Evolutionary conservation across 1,139 yeast species (phyloP).

Genomic region (Candida labiduridarum): DNA sequence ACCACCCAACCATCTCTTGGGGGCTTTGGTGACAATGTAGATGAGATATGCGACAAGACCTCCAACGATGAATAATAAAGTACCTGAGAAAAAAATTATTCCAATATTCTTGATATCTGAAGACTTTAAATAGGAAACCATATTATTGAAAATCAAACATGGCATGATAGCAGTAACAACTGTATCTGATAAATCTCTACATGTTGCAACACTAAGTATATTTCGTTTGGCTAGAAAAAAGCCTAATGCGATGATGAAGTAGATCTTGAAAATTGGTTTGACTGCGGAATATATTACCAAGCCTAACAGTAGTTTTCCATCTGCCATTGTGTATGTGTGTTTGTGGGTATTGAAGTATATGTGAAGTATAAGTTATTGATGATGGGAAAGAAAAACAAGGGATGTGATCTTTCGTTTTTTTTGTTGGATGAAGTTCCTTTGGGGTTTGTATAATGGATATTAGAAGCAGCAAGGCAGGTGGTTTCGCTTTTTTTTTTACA

Average conservation of each 20-base stretch:
- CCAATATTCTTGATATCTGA: slow-evolving; percentile 77
- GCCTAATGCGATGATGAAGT: slow-evolving; percentile 73
- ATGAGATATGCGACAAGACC: slow-evolving; percentile 36
- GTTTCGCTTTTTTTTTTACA: not conserved
- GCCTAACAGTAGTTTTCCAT: slow-evolving; percentile 47
- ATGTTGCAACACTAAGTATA: slow-evolving; percentile 71
- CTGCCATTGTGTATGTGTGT: slow-evolving; percentile 13
- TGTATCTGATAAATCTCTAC: slow-evolving; percentile 71
- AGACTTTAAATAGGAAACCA: slow-evolving; percentile 70
- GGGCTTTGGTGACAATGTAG: slow-evolving; percentile 48
- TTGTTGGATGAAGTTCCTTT: not conserved
- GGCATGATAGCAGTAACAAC: slow-evolving; percentile 77
- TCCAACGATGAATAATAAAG: slow-evolving; percentile 45
- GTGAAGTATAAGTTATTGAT: not conserved
- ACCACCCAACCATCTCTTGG: slow-evolving; percentile 82
- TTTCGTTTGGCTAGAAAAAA: slow-evolving; percentile 65
- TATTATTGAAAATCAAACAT: slow-evolving; percentile 74
- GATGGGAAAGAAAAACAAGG: not conserved
- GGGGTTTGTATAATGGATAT: not conserved
- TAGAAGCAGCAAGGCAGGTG: not conserved
- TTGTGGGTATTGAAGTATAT: not conserved
- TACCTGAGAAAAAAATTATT: slow-evolving; percentile 60
- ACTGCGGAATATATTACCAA: slow-evolving; percentile 76
- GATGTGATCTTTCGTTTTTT: not conserved
- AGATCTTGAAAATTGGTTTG: slow-evolving; percentile 86